Base-by-base conservation (phyloP, 2,329 filamentous ascomycete species). In the Incumbomyces lentus region DNA sequence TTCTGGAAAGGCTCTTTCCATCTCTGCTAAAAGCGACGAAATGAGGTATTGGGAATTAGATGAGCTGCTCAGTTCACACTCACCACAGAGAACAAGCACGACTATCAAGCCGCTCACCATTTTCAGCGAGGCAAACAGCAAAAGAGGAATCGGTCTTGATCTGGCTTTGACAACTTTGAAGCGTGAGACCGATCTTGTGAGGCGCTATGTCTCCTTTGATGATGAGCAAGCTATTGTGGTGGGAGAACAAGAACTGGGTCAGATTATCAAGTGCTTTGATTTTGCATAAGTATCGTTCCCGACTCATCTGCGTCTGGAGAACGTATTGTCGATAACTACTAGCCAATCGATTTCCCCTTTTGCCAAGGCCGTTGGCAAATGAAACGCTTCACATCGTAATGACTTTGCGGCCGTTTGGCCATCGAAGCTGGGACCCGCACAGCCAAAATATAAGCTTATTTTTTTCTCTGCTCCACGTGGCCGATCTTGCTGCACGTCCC, bases 21-120 rank as follows among this genome's bases (percentile, higher is more conserved):
- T 95, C 42, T 92, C 85, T 64, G 74, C 75, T 16, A 73, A 79
- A n/a, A 88, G 87, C 22, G 81, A 83, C 48, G 83, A 87, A 61
- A 78, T 87, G 51, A 78, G 88, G 6, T 79, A 95, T 5, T 95
- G 89, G 89, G 87, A 95, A 58, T 73, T 95, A 1, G 88, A 95
- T 64, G 83, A 83, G 3, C 46, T 55, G 11, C 50, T 56, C 49
- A 52, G 48, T 1, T 42, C 48, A 8, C 48, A 35, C 30, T 46
- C 50, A 60, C 64, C 49, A 61, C 59, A 70, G 14, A 70, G 75
- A 47, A 58, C 73, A 14, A 79, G 78, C 55, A 74, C 81, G 4
- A 67, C 68, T 46, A 64, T 81, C 26, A 68, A 66, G 45, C 41
- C 46, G 13, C 38, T 49, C 2, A 50, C 51, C 6, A 46, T 60